A percentile compares a stretch with the other conserved stretches of the same genome.
phyloP scores from a whole-genome alignment of 352 stramenopile species.

The Peronospora destructor region DNA sequence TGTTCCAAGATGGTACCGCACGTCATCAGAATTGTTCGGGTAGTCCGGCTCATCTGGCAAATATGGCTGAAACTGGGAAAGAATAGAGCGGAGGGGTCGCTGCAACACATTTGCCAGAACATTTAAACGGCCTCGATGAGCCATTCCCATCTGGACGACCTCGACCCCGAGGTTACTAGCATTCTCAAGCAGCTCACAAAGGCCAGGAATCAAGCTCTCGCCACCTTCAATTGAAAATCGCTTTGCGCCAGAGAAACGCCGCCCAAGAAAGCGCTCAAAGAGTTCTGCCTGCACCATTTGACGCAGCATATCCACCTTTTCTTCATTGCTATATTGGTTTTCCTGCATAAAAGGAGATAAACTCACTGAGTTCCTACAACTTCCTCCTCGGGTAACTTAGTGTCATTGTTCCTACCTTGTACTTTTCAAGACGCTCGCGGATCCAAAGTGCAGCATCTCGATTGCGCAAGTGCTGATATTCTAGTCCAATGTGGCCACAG shows the following conservation, averaged over 20 bases:
- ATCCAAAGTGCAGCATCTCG: constrained; percentile 84
- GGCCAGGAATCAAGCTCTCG: constrained; percentile 92
- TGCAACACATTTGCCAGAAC: constrained; percentile 97
- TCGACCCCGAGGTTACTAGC: constrained; percentile 93
- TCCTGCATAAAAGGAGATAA: constrained; percentile 17
- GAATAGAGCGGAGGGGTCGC: constrained; percentile 93
- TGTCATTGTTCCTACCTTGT: constrained; percentile 34
- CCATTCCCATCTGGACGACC: constrained; percentile 98
- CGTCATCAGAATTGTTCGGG: constrained; percentile 85
- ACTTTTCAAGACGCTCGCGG: constrained; percentile 51
- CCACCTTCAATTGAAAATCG: constrained; percentile 97
- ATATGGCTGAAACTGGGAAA: constrained; percentile 83
- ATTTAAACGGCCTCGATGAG: constrained; percentile 96
- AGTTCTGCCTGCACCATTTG: constrained; percentile 93
- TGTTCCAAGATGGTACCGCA: constrained; percentile 84
- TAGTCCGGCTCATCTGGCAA: constrained; percentile 80
- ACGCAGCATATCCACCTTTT: constrained; percentile 92
- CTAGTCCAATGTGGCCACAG: constrained; percentile 93
- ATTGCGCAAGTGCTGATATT: constrained; percentile 98
- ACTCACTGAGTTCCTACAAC: constrained; percentile 3
- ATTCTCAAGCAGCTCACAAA: constrained; percentile 93
- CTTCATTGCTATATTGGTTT: constrained; percentile 56
- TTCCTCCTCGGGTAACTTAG: background rate
- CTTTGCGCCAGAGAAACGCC: constrained; percentile 93
- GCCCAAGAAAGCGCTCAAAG: constrained; percentile 97